Conservation (phyloP, 2,329 filamentous ascomycete species). For the Ophiostoma perfectum region DNA sequence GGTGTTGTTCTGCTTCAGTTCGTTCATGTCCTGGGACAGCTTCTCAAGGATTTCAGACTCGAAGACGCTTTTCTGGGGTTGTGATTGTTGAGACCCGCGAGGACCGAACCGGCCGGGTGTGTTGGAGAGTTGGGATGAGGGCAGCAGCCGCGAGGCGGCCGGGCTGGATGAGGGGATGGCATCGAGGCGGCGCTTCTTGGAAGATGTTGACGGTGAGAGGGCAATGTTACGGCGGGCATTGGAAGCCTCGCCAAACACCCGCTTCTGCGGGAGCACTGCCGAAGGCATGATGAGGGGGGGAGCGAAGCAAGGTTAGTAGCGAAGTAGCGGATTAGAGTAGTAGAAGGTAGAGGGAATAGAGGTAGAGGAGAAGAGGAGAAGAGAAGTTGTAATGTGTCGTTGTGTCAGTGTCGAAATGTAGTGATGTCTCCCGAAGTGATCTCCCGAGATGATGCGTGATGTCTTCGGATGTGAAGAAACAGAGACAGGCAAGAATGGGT, state of each 20-base stretch:
- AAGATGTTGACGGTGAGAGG: conserved; percentile 48
- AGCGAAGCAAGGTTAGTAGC: background rate
- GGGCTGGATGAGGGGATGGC: conserved; percentile 48
- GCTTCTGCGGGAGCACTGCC: conserved; percentile 60
- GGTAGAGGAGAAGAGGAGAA: background rate
- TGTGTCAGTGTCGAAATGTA: too few species aligned
- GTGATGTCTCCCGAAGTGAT: too few species aligned
- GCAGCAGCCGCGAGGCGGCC: conserved; percentile 52
- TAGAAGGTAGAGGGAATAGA: background rate
- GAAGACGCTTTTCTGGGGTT: conserved; percentile 82
- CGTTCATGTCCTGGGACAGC: conserved; percentile 86
- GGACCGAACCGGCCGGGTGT: conserved; percentile 54
- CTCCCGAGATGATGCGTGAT: too few species aligned
- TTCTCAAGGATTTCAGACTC: conserved; percentile 93
- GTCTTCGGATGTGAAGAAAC: background rate
- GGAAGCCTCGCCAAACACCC: conserved; percentile 63
- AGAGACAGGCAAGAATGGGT: background rate
- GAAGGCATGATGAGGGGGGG: conserved; percentile 39
- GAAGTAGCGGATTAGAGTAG: background rate
- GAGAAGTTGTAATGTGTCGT: background rate
- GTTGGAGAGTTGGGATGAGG: conserved; percentile 52
- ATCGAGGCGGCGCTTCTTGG: conserved; percentile 83
- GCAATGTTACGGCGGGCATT: conserved; percentile 58
- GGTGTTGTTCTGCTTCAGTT: conserved; percentile 76
- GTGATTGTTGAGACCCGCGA: conserved; percentile 43